phyloP scores from a whole-genome alignment of 352 stramenopile species.

The Phytophthora agathidicida region DNA sequence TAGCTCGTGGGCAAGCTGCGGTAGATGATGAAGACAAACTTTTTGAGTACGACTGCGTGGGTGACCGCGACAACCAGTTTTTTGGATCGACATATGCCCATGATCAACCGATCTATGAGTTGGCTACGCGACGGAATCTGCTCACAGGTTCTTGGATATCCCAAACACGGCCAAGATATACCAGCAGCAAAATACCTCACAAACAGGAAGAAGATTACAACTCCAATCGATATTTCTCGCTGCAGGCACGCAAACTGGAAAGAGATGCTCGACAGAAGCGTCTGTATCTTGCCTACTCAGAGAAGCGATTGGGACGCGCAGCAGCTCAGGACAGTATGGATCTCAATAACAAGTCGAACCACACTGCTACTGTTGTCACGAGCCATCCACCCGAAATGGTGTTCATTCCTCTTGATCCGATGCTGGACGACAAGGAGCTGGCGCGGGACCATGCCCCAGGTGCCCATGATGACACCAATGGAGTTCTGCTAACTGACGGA shows the following conservation, averaged over 20 bases:
- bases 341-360: background rate
- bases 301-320: conserved; percentile 47
- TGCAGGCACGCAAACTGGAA: conserved; percentile 47
- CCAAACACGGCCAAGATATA: conserved; percentile 12
- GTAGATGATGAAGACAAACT: conserved; percentile 35
- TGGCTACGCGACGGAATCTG: conserved; percentile 57
- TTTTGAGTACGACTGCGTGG: conserved; percentile 68
- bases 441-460: background rate
- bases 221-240: conserved; percentile 61
- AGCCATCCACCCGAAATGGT: conserved; percentile 35
- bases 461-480: conserved; percentile 21
- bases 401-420: conserved; percentile 68
- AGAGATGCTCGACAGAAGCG: conserved; percentile 44
- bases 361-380: background rate
- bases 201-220: conserved; percentile 7
- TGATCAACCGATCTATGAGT: conserved; percentile 65
- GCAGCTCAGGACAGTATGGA: background rate
- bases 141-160: conserved; percentile 51
- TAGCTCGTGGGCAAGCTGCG: background rate
- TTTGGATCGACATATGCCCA: conserved; percentile 73
- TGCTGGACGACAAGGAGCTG: conserved; percentile 36
- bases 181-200: background rate
- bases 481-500: conserved; percentile 58
- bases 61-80: conserved; percentile 72
- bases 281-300: conserved; percentile 73